Base-by-base conservation (phyloP, 2,329 filamentous ascomycete genomes). In the Ascochyta clinopodiicola region DNA sequence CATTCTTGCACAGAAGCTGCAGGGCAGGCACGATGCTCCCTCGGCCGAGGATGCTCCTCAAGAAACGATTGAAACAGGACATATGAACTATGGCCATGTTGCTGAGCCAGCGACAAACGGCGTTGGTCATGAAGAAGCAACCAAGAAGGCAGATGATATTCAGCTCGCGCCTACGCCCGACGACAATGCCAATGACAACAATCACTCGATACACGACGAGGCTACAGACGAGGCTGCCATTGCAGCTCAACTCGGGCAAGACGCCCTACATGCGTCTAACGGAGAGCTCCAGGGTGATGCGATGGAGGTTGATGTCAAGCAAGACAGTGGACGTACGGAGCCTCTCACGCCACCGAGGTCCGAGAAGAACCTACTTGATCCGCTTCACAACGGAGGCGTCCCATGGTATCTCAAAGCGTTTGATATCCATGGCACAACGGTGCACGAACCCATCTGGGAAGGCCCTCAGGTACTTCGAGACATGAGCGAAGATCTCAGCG, bases 391-490 rank as follows among this genome's bases (percentile, higher is more conserved):
- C 44, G 94, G 94, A 54, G 94, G 94, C 31, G 81, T 96, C 12
- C 86, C 91, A 7, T 97, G 92, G 92, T 96, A 96, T 74, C 84
- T 96, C 56, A 85, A 90, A 68, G 83, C 86, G 8, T 96, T 96
- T 70, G 86, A 95, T 46, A 89, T 90, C 50, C 69, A 86, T 48
- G 94, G 92, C 52, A 96, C 92, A 0, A 94, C 89, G 0, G 85
- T 94, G 9, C 81, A 90, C 51, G 88, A 76, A 31, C 90, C 94
- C 75, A 83, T 86, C 47, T 91, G 88, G 81, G 86, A 85, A 0
- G 90, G 88, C 2, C 83, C 88, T 31, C 89, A 93, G 51, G 86
- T 89, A n/a, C 79, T 86, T 62, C 81, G 86, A 27, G 85, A 82
- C 13, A 87, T 94, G 75, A 96, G 91, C 67, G 93, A 96, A 75